A percentile compares a stretch with the other conserved stretches of the same genome.
Conservation (phyloP, 2,329 filamentous ascomycete genomes). For the Basipetospora chlamydospora region DNA sequence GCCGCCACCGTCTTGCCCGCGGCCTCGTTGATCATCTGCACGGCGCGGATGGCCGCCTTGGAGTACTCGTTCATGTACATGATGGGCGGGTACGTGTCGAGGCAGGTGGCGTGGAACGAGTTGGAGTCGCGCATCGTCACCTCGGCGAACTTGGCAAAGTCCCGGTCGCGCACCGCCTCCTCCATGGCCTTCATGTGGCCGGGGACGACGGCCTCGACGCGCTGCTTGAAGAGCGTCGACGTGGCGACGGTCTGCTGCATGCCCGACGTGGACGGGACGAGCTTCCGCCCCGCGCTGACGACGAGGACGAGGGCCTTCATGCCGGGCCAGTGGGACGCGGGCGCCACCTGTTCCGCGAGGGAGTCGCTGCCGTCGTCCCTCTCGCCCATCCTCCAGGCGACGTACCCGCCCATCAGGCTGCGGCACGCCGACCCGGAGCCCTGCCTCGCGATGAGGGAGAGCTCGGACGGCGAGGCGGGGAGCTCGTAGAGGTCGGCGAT, state of each 20-base stretch:
- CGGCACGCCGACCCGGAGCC: constrained; percentile 91
- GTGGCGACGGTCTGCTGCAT: constrained; percentile 97
- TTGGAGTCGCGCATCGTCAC: constrained; percentile 96
- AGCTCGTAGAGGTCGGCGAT: constrained; percentile 88
- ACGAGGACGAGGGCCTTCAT: constrained; percentile 91
- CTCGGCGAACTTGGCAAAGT: constrained; percentile 78
- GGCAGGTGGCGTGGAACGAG: constrained; percentile 86
- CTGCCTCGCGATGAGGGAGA: constrained; percentile 81
- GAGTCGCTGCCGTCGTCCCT: constrained; percentile 72
- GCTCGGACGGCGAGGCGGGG: constrained; percentile 62
- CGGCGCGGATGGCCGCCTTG: constrained; percentile 70
- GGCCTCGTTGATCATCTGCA: constrained; percentile 73
- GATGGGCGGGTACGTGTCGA: constrained; percentile 93
- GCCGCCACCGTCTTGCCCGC: constrained; percentile 72
- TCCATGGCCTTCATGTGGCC: constrained; percentile 75
- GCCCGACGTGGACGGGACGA: constrained; percentile 77
- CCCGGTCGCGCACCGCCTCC: constrained; percentile 57
- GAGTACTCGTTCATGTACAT: constrained; percentile 97
- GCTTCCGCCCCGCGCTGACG: constrained; percentile 87
- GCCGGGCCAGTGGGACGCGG: constrained; percentile 81
- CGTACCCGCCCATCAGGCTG: constrained; percentile 86
- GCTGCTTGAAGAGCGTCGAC: constrained; percentile 69
- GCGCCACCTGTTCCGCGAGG: constrained; percentile 74
- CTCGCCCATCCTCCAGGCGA: constrained; percentile 77
- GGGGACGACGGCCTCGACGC: constrained; percentile 65